Base-by-base conservation (phyloP, 495 filamentous ascomycete species). In the Hyaloscypha variabilis region DNA sequence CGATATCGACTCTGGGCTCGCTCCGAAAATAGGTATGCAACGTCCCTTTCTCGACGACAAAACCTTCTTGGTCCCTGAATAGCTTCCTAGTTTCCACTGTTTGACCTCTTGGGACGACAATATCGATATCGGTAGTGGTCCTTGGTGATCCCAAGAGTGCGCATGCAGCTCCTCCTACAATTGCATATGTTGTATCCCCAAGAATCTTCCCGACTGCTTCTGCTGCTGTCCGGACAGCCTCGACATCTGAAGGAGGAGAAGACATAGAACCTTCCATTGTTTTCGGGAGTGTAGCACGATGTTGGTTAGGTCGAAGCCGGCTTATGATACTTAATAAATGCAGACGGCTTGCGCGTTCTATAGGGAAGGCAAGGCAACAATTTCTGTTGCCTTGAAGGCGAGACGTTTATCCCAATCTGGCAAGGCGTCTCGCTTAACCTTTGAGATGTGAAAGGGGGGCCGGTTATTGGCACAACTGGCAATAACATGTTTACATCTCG, bases 151-250 rank as follows among this genome's bases (percentile, higher is more conserved):
- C 64, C n/a, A 66, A 28, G 25, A 66, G 46, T 17, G 58, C 29
- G 39, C 64, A 66, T 19, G n/a, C 64, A 21, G 64, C 64, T n/a
- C 64, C 64, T n/a, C 64, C 64, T 25, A 66, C 60, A 53, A 66
- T 50, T 17, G 64, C 64, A 34, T 66, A 66, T 26, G 30, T 36
- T n/a, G 19, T 23, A 29, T 60, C 28, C 13, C 58, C 58, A 8
- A 66, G 59, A 28, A 30, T 21, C 14, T 66, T 30, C n/a, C 62
- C 29, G 2, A 63, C 29, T 10, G 60, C 60, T 25, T 21, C 6
- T 0, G 60, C 60, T 3, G 60, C 60, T 23, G 29, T 34, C 8
- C 31, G 58, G 25, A 60, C 39, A 17, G 39, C 39, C 17, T 46
- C 39, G 39, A 46, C 39, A 17, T 46, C 39, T 17, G 39, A 46